Base-by-base conservation (phyloP, 768 basidiomycete genomes). In the Clavaria fumosa region DNA sequence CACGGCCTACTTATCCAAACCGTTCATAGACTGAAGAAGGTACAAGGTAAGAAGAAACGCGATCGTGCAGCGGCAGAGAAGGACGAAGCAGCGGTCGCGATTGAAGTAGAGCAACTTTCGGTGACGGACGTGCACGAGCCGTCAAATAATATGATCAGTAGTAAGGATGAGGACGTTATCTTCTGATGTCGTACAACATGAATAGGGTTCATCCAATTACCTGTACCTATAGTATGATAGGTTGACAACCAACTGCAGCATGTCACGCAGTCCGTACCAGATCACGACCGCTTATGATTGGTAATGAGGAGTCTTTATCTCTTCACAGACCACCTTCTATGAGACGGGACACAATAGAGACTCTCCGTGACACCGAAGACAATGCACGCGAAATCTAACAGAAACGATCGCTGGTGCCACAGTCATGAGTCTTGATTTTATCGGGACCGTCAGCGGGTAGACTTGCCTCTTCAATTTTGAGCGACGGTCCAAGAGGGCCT, bases 11-110 rank as follows among this genome's bases (percentile, higher is more conserved):
- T 26, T 20, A 19, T 35, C 35, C 27, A 7, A 32, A 20, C 37
- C 35, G 17, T 22, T 21, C 35, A 50, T 55, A 88, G 93, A 50
- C 60, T 96, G 47, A 96, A 96, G 63, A 93, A 95, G 55, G 89
- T 95, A 2, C 90, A 96, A 55, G 86, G 85, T 18, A 96, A 93
- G 70, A 96, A 93, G 72, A 93, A 93, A 58, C 67, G 84, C 38
- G 76, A 83, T 45, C 78, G 66, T 5, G 78, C 74, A 7, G 54
- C 59, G 7, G 55, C 60, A 24, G 54, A 60, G 11, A 52, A 53
- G 24, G n/a, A n/a, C n/a, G 47, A 52, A 22, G 36, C 44, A 32
- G 43, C 61, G 20, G 54, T 52, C 15, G 53, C 55, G 10, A 51
- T 57, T 23, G 51, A 52, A n/a, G 55, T 51, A 17, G 47, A 50